phyloP scores from a whole-genome alignment of 1,284 basidiomycete species.

The Rhizopogon parksii region DNA sequence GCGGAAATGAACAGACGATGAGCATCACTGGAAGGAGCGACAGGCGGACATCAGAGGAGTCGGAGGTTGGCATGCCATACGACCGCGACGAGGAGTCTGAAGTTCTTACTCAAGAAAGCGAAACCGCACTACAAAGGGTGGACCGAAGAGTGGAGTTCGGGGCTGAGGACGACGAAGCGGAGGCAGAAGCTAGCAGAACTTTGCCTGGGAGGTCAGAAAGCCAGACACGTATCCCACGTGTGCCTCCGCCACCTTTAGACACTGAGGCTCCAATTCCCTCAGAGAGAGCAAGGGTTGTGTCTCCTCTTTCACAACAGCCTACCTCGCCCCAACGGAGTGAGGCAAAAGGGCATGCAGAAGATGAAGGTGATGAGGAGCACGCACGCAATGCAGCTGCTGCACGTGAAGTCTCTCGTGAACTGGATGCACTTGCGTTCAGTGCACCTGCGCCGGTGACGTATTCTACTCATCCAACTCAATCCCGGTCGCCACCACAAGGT shows the following conservation, averaged over 20 bases:
- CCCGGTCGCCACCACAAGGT: conserved; percentile 11
- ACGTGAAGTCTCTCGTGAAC: conserved; percentile 56
- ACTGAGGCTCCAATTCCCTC: conserved; percentile 7
- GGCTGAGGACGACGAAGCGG: conserved; percentile 3
- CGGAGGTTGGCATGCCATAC: conserved; percentile 9
- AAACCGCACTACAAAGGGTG: not conserved
- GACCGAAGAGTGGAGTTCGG: not conserved
- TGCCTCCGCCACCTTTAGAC: conserved; percentile 23
- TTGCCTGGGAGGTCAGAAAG: conserved; percentile 16
- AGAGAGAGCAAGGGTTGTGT: not conserved
- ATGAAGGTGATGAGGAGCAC: conserved; percentile 29
- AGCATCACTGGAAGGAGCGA: conserved; percentile 1
- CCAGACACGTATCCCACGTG: conserved; percentile 22
- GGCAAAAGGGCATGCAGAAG: not conserved
- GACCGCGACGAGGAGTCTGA: conserved; percentile 5
- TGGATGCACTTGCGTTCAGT: conserved; percentile 48
- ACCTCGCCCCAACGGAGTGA: conserved; percentile 2
- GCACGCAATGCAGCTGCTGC: conserved; percentile 58
- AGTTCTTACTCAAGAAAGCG: conserved; percentile 9
- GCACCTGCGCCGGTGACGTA: conserved; percentile 27
- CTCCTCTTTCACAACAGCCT: not conserved
- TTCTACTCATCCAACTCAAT: conserved; percentile 20
- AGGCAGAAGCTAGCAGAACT: not conserved
- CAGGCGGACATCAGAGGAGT: conserved; percentile 9
- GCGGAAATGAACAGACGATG: not conserved